Base-by-base conservation (phyloP, 352 stramenopile genomes). In the Pythium periplocum region DNA sequence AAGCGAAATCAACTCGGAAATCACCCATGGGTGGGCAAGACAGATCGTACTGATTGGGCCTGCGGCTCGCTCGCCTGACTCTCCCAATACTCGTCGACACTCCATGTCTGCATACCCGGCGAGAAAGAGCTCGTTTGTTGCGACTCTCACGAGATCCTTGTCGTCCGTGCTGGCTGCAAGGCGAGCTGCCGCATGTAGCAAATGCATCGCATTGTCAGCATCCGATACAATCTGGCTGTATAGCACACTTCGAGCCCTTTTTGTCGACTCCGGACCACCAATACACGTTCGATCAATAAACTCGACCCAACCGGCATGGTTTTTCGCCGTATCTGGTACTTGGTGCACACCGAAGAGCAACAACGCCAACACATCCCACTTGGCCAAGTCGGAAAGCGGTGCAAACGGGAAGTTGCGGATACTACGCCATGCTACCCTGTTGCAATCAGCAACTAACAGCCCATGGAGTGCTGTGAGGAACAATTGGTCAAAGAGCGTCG, bases 401-500 rank as follows among this genome's bases (percentile, higher is more conserved):
- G 55, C 61, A 52, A 89, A 93, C n/a, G 83, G 83, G 39, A 87
- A 90, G 26, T 69, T 69, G 8, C 56, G 62, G 43, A 93, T 73
- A 57, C 74, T 83, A 51, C 81, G 73, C 83, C 83, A 93, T 10
- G 80, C 79, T 7, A 90, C 75, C n/a, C 79, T 74, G 55, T 90
- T 93, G 61, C 78, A 90, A 51, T 93, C 83, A 12, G 68, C 44
- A 3, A 82, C 68, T 53, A 93, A 63, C 6, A 93, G 42, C 7
- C 80, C 84, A 52, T 90, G 79, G 7, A 95, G 60, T 37, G 78
- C 83, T 5, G 83, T 92, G 37, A 93, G 61, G 50, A 95, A 92
- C 6, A 95, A 68, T 56, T 95, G 84, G 45, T 95, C 84, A 54
- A 93, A 92, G 10, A 90, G 53, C 12, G 83, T 90, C 34, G 83